Evolutionary conservation across 192 early-diverging fungal genomes (phyloP), one percentile per base, ranked within the genome.

Genomic region (Dissophora globulifera): DNA sequence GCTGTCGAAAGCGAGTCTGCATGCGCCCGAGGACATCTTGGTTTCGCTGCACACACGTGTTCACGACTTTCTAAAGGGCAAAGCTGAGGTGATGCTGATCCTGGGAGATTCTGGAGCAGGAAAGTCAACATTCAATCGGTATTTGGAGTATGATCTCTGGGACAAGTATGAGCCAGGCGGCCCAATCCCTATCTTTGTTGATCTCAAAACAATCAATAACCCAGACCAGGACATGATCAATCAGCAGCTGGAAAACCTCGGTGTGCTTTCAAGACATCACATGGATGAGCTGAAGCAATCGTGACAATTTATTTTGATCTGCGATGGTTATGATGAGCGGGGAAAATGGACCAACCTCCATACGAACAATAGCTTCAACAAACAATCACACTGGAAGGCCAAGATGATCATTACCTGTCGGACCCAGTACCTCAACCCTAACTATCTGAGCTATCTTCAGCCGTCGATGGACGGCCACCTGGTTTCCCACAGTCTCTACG

Each of bases 351-450:
- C 17, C 11, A 58, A 58, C 43, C 43, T 58, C 11, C 32, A 58
- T 38, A 31, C 8, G 3, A 46, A 2, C 17, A 58, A 58, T 27
- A 41, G 10, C 4, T 27, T 58, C 1, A 31, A 58, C 22, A 11
- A 43, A 23, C 22, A 17, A 27, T n/a, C n/a, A n/a, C 13, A 58
- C 15, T 58, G 56, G 56, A 5, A 16, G 2, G 56, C 56, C 2
- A 32, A 58, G 42, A 58, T 58, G 56, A 26, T 58, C 41, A 58
- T 46, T 42, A 58, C 31, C 33, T 58, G 56, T 42, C n/a, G 56
- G 1, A 58, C 13, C 25, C 31, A 58, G 25, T 46, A 58, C 41
- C 56, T 58, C 3, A 29, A 31, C 22, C 13, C 3, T 0, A 27
- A 30, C 33, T 43, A 58, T 29, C 10, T 16, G 42, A n/a, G 6